Evolutionary conservation across 352 stramenopile species (phyloP).

Genomic region (Phytophthora pisi): DNA sequence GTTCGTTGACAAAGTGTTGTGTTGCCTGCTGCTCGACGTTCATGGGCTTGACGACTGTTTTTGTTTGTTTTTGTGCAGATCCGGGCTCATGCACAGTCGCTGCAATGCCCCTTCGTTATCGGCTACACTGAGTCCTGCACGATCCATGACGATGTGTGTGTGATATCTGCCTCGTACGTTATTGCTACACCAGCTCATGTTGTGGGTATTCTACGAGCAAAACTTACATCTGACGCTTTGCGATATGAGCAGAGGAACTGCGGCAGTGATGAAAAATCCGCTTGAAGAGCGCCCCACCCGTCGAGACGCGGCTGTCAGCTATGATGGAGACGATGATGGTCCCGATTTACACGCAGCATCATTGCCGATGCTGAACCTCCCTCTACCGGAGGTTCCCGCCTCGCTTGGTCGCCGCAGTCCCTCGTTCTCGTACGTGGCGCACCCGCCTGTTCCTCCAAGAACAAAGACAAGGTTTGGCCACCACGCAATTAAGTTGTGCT

Average conservation of each 20-base stretch:
- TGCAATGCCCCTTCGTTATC: constrained; percentile 97
- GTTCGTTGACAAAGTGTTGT: constrained; percentile 25
- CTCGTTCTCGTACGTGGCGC: constrained; percentile 41
- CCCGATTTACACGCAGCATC: constrained; percentile 32
- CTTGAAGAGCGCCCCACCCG: constrained; percentile 40
- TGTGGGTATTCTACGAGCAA: background rate
- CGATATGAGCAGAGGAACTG: constrained; percentile 57
- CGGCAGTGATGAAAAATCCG: constrained; percentile 80
- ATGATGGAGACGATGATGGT: constrained; percentile 52
- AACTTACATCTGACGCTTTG: background rate
- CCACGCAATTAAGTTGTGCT: background rate
- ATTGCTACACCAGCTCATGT: background rate
- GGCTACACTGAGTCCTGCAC: constrained; percentile 97
- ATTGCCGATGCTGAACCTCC: constrained; percentile 43
- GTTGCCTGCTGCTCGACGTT: background rate
- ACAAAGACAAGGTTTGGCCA: constrained; percentile 36
- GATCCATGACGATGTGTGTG: constrained; percentile 97
- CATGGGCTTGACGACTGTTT: background rate
- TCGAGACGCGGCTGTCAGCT: constrained; percentile 46
- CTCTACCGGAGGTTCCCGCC: constrained; percentile 37
- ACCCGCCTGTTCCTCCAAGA: constrained; percentile 32
- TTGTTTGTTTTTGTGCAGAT: constrained; percentile 59
- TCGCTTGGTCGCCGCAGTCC: constrained; percentile 54
- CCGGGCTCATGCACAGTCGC: constrained; percentile 93
- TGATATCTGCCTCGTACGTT: constrained; percentile 95